phyloP scores from a whole-genome alignment of 164 flowering plant genomes.

The Macadamia tetraphylla region DNA sequence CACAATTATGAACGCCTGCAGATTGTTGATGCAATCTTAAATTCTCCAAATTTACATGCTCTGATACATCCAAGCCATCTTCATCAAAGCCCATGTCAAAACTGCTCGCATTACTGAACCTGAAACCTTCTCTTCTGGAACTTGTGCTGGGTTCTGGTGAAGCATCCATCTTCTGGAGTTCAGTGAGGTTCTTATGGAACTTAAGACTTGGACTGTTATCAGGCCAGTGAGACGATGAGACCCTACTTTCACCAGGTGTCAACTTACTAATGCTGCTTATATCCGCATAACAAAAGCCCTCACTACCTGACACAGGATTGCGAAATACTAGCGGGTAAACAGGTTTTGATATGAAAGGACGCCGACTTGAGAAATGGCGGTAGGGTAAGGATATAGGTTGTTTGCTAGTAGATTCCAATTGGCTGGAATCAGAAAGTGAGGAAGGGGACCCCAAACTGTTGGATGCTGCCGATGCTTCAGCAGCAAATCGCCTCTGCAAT shows the following conservation, averaged over 20 bases:
- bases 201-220: slow-evolving; percentile 20
- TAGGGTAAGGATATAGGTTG: slow-evolving; percentile 19
- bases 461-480: slow-evolving; percentile 23
- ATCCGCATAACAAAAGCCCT: slow-evolving; percentile 20
- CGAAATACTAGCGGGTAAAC: slow-evolving; percentile 40
- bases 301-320: slow-evolving; percentile 41
- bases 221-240: slow-evolving; percentile 26
- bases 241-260: slow-evolving; percentile 25
- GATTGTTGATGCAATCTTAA: slow-evolving; percentile 14
- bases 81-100: slow-evolving; percentile 36
- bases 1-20: slow-evolving; percentile 32
- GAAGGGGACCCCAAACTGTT: slow-evolving; percentile 34
- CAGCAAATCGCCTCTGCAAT: slow-evolving; percentile 25
- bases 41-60: slow-evolving; percentile 20
- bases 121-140: slow-evolving; percentile 42
- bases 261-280: slow-evolving; percentile 21
- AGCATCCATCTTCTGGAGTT: slow-evolving; percentile 31
- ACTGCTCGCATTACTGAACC: slow-evolving; percentile 50
- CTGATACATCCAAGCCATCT: slow-evolving; percentile 30
- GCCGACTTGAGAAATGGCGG: slow-evolving; percentile 27
- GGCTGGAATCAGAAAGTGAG: slow-evolving; percentile 36
- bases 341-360: slow-evolving; percentile 38
- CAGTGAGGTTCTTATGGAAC: slow-evolving; percentile 31
- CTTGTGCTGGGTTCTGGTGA: slow-evolving; percentile 38
- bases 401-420: slow-evolving; percentile 29